These are phyloP conservation scores for Podila verticillata DNA, from an alignment of 192 early-diverging fungal species.

Conservation along the genomic window DNA sequence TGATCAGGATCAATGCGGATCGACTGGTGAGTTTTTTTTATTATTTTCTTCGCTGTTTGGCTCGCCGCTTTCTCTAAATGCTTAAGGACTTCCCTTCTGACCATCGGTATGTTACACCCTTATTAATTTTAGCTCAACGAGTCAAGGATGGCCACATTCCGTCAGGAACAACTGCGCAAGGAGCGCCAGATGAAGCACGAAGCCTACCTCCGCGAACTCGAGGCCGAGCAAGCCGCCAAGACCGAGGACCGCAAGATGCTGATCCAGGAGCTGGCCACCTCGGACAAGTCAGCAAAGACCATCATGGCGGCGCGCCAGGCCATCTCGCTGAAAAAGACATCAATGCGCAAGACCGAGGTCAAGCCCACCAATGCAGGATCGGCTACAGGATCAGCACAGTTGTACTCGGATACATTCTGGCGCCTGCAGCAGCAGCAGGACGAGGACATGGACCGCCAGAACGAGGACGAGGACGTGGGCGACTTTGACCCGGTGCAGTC, in stretches of 20 bases:
- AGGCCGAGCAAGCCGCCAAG: constrained; percentile 76
- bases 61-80: background rate
- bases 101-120: background rate
- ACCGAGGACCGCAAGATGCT: constrained; percentile 71
- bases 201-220: constrained; percentile 73
- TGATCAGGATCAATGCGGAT: constrained; percentile 76
- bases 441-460: constrained; percentile 30
- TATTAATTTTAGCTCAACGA: constrained; percentile 65
- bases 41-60: background rate
- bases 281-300: constrained; percentile 60
- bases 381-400: background rate
- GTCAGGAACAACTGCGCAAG: constrained; percentile 59
- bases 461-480: constrained; percentile 31
- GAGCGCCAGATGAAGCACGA: constrained; percentile 68
- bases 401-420: constrained; percentile 43
- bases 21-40: constrained; percentile 61
- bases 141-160: constrained; percentile 54
- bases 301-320: constrained; percentile 55
- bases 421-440: constrained; percentile 21
- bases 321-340: constrained; percentile 59
- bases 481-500: constrained; percentile 47
- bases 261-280: constrained; percentile 75
- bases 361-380: constrained; percentile 11
- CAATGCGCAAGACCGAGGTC: constrained; percentile 52
- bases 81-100: background rate